Evolutionary conservation across 441 rosid genomes (phyloP), one percentile per base, ranked within the genome.

Genomic region (Euphorbia celastroides): DNA sequence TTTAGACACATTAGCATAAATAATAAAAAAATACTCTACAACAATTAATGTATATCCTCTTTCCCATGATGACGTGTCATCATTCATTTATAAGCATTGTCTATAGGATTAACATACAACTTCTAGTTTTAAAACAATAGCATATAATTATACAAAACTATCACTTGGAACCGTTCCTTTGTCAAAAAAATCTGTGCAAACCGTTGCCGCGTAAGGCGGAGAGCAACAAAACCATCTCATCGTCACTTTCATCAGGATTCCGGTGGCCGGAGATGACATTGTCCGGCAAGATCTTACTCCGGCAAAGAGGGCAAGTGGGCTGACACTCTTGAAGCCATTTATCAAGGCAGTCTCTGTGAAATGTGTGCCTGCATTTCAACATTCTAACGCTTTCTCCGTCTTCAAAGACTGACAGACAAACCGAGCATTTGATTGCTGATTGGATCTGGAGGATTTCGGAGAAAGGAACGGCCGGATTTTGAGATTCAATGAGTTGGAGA

Each of bases 221-320:
- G 5, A 80, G 25, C 48, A 78, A 62, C 50, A 71, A 72, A 1
- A 75, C 36, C 56, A 76, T 65, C 66, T 81, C 85, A n/a, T 81
- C 86, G 51, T 81, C 85, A 27, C 75, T 79, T 4, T 74, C 78
- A 41, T 75, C 78, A 55, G 42, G 65, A 36, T 62, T 50, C 23
- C 23, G n/a, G n/a, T n/a, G n/a, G n/a, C n/a, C 70, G 5, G 80
- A 79, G 12, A 68, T 79, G 7, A 78, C 60, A 66, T 77, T 75
- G n/a, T 84, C 89, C 1, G 84, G 79, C 76, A 83, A 65, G 12
- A 83, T 82, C 69, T 74, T 77, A 9, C 72, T 75, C 72, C 88
- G 52, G 74, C 90, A 86, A 46, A 86, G 84, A 6, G 86, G 90
- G 52, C 88, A 86, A 0, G 86, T 80, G 1, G 83, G 80, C 64